Base-by-base conservation (phyloP, 495 filamentous ascomycete genomes). In the Aspergillus cristatus region DNA sequence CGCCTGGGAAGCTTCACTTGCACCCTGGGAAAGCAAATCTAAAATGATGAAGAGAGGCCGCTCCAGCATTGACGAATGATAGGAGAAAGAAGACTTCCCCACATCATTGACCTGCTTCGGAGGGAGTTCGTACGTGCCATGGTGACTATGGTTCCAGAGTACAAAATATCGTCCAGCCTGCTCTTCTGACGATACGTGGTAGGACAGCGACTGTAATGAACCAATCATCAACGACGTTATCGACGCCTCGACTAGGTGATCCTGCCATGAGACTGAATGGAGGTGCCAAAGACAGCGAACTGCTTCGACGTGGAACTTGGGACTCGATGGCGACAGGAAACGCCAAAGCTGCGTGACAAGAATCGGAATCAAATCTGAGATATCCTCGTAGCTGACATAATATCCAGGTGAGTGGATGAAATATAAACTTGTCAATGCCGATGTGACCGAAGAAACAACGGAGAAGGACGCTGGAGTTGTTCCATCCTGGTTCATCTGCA, bases 281-380 rank as follows among this genome's bases (percentile, higher is more conserved):
- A 97, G 62, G 34, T 83, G 76, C 83, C 89, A 93, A 11, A 97
- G 60, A 43, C 78, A 83, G 34, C 84, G 81, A 32, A 93, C 85
- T 24, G 86, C 78, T 57, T 97, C 90, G 15, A 97, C 86, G 54
- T 94, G 91, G 46, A 89, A 89, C 51, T 93, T 93, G 0, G 87
- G 89, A 39, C 79, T 80, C 14, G 79, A 62, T 15, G 85, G 79
- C 0, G 86, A 85, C 24, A 96, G 64, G 53, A 82, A 88, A 16
- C 62, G 45, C 90, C 90, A 97, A 0, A 89, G 65, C 41, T 77
- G 69, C 11, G 65, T 69, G 11, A 91, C 77, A 14, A 95, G 57
- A 16, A 73, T 64, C 8, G 79, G 69, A 13, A 89, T 74, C 13
- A 90, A 54, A 15, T 76, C 70, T 20, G 78, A 78, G 6, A 87